These are phyloP conservation scores for Cajanus cajan DNA, from an alignment of 306 rosid genomes.

Conservation along the genomic window DNA sequence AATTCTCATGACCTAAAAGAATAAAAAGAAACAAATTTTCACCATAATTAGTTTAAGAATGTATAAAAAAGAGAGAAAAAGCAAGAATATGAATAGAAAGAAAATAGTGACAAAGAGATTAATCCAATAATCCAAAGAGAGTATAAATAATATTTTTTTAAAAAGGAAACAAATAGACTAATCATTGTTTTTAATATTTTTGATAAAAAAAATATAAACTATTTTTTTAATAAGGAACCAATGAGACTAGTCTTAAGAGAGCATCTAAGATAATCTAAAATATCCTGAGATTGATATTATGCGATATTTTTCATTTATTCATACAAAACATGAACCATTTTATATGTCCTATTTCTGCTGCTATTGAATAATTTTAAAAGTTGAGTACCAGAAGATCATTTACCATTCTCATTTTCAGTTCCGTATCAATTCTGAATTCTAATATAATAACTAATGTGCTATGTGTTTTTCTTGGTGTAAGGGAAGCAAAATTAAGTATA, in stretches of 20 bases:
- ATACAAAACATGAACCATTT: neutral
- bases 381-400: slow-evolving; percentile 7
- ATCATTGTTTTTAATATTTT: too few species aligned
- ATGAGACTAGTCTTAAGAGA: neutral
- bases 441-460: slow-evolving; percentile 21
- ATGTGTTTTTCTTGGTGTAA: too few species aligned
- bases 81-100: neutral
- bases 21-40: slow-evolving; percentile 7
- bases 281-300: neutral
- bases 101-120: neutral
- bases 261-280: neutral
- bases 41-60: neutral
- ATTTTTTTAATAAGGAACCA: neutral
- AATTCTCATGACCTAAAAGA: slow-evolving; percentile 80
- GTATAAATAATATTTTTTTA: too few species aligned
- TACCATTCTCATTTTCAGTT: neutral
- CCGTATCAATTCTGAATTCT: neutral
- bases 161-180: too few species aligned
- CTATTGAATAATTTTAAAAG: neutral
- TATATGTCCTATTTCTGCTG: slow-evolving; percentile 1
- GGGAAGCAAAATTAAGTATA: too few species aligned
- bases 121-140: too few species aligned
- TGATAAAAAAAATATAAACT: too few species aligned
- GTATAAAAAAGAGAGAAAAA: neutral
- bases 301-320: neutral